These are phyloP conservation scores for Selaginella moellendorffii DNA, from an alignment of 75 land plant species.

Conservation along the genomic window DNA sequence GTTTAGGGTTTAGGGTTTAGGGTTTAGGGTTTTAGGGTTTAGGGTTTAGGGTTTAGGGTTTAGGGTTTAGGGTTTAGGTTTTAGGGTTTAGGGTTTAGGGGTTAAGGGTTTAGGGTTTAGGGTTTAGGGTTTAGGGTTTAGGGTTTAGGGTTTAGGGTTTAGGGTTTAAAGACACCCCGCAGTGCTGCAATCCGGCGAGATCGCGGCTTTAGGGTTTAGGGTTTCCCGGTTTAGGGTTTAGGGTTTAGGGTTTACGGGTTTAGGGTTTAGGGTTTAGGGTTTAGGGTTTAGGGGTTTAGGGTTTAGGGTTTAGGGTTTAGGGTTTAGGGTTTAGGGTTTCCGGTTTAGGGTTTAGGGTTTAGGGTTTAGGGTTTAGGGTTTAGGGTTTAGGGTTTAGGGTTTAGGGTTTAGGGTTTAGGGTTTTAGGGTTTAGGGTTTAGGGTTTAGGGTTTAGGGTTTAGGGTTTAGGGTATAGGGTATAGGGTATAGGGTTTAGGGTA, in stretches of 20 bases:
- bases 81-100: too few relatives aligned
- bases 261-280: conserved; percentile 14
- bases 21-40: too few relatives aligned
- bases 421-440: conserved; percentile 18
- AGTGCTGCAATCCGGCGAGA: too few relatives aligned
- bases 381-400: conserved; percentile 20
- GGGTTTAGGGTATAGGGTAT: conserved; percentile 31
- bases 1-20: too few relatives aligned
- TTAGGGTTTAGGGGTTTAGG: conserved; percentile 24
- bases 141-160: conserved; percentile 22
- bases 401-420: conserved; percentile 18
- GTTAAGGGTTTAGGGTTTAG: too few relatives aligned
- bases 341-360: conserved; percentile 22
- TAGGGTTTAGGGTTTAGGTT: too few relatives aligned
- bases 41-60: too few relatives aligned
- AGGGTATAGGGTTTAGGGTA: conserved; percentile 17
- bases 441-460: conserved; percentile 34
- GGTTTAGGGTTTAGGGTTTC: conserved; percentile 22
- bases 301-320: conserved; percentile 9
- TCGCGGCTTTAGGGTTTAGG: conserved; percentile 15
- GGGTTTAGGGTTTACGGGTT: too few relatives aligned
- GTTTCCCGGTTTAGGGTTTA: conserved; percentile 24
- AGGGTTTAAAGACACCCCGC: conserved; percentile 14
- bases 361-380: conserved; percentile 23
- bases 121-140: too few relatives aligned